Evolutionary conservation across 2,329 filamentous ascomycete species (phyloP).

Genomic region (Trichophyton rubrum): DNA sequence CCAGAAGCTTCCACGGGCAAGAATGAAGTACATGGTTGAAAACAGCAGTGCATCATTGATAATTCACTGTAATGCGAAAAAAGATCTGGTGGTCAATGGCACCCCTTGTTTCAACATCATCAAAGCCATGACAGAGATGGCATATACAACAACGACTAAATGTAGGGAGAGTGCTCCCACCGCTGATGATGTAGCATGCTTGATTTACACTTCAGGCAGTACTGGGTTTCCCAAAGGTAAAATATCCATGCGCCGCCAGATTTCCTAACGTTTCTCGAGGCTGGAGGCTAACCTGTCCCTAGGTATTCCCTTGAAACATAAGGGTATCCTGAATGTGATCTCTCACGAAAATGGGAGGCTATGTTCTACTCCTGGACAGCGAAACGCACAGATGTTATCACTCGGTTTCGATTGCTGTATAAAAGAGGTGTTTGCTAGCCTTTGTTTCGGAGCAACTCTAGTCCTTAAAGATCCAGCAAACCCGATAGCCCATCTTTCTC

Average conservation of each 20-base stretch:
- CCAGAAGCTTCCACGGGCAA: not conserved
- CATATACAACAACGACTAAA: not conserved
- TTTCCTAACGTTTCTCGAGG: not conserved
- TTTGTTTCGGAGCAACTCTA: conserved; percentile 31
- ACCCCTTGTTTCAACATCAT: not conserved
- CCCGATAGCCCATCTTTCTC: conserved; percentile 22
- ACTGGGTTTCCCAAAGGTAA: not conserved
- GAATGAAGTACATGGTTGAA: conserved; percentile 1
- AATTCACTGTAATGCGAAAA: not conserved
- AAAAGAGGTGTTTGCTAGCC: conserved; percentile 31
- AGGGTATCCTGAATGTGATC: conserved; percentile 2
- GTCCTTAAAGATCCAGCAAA: conserved; percentile 19
- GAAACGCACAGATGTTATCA: conserved; percentile 33
- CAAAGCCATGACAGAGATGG: not conserved
- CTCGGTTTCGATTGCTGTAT: conserved; percentile 35
- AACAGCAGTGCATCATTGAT: not conserved
- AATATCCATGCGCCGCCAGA: not conserved
- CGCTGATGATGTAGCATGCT: not conserved
- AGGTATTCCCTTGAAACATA: not conserved
- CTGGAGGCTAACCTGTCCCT: not conserved
- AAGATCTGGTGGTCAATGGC: not conserved
- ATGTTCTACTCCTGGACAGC: conserved; percentile 21
- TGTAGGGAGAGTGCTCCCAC: not conserved
- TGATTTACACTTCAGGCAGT: not conserved
- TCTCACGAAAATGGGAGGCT: conserved; percentile 13